A percentile compares a stretch with the other conserved stretches of the same genome.
Evolutionary conservation across 169 alveolate genomes (phyloP).

Genomic region (Plasmodium chabaudi): DNA sequence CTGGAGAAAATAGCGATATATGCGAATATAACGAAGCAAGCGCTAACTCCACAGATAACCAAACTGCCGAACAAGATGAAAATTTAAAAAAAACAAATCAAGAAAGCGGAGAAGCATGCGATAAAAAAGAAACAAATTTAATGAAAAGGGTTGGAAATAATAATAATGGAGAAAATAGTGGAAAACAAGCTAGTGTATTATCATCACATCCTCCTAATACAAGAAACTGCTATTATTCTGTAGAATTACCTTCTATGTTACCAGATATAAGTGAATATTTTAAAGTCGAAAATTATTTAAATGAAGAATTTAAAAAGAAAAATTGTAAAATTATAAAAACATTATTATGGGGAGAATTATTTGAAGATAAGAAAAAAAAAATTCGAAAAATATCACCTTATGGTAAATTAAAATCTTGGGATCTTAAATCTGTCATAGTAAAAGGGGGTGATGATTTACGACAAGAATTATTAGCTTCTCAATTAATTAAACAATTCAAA

Average conservation of each 20-base stretch:
- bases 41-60: not conserved
- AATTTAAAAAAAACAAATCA: not conserved
- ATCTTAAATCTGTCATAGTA: conserved; percentile 90
- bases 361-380: conserved; percentile 86
- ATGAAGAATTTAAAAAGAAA: conserved; percentile 75
- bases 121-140: conserved; percentile 14
- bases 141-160: not conserved
- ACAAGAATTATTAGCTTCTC: conserved; percentile 96
- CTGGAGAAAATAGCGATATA: not conserved
- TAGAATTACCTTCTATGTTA: conserved; percentile 5
- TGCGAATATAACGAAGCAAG: not conserved
- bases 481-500: conserved; percentile 92
- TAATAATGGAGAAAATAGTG: conserved; percentile 1
- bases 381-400: conserved; percentile 87
- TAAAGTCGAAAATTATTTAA: conserved; percentile 47
- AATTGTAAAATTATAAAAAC: conserved; percentile 75
- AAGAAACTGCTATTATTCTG: conserved; percentile 5
- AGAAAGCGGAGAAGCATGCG: not conserved
- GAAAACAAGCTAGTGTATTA: not conserved
- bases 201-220: not conserved
- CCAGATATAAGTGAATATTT: conserved; percentile 41
- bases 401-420: conserved; percentile 90
- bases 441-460: conserved; percentile 97
- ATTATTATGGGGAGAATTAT: conserved; percentile 84
- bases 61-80: not conserved